A percentile compares a stretch with the other conserved stretches of the same genome.
These are phyloP conservation scores for Pneumocystis carinii DNA, from an alignment of 1,139 yeast genomes.

Conservation along the genomic window DNA sequence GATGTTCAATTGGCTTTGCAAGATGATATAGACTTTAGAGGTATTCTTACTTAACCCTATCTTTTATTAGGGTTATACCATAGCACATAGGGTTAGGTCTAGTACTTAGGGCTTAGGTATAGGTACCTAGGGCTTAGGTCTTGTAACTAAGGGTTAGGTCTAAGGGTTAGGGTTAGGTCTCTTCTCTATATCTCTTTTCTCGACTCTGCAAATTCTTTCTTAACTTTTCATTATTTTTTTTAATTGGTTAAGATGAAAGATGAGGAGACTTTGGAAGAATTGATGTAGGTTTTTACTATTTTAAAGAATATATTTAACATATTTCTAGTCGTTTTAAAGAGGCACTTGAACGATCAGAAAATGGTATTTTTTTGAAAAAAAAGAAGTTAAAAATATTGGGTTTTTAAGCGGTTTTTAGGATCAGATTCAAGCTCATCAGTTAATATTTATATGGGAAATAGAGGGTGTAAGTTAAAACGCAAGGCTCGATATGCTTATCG, in stretches of 20 bases:
- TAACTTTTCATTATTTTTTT: not conserved
- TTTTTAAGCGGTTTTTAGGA: not conserved
- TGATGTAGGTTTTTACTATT: not conserved
- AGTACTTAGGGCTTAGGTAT: conserved; percentile 2
- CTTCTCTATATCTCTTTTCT: too few relatives aligned
- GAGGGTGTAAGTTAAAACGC: conserved; percentile 9
- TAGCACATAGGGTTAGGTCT: too few relatives aligned
- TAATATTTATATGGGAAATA: conserved; percentile 6
- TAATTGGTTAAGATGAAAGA: not conserved
- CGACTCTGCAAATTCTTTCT: too few relatives aligned
- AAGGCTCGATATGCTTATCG: conserved; percentile 8
- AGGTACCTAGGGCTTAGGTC: too few relatives aligned
- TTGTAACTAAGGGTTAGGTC: not conserved
- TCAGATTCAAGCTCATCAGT: conserved; percentile 7
- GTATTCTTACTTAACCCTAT: conserved; percentile 18
- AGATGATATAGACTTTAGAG: conserved; percentile 34
- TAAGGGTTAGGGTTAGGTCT: not conserved
- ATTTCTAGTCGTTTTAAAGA: not conserved
- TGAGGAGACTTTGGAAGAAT: not conserved
- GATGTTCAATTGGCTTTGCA: conserved; percentile 48
- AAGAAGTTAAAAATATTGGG: not conserved
- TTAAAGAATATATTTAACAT: not conserved
- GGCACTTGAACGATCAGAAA: not conserved
- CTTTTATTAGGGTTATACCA: not conserved
- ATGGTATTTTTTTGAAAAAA: not conserved